Conservation (phyloP, 179 eudicot species). For the Corrigiola litoralis region DNA sequence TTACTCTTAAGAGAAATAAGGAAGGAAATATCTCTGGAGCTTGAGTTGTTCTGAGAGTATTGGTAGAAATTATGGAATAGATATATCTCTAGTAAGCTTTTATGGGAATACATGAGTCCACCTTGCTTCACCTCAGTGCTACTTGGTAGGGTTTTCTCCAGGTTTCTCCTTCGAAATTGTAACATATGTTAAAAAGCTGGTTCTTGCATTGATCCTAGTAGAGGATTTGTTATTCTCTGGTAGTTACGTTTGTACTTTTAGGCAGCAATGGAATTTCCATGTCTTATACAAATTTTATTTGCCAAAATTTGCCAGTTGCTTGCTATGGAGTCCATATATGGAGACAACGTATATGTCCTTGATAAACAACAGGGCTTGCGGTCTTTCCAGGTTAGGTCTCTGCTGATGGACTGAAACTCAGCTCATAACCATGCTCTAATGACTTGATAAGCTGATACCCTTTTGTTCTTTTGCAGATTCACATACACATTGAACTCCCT, state of each 20-base stretch:
- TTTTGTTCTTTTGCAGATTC: conserved; percentile 45
- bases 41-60: no score
- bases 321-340: conserved; percentile 87
- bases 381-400: conserved; percentile 65
- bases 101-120: no score
- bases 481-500: conserved; percentile 58
- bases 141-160: no score
- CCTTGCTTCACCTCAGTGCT: no score
- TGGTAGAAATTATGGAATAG: no score
- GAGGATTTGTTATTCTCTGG: no score
- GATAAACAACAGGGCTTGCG: conserved; percentile 57
- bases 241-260: background rate
- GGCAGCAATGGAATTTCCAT: background rate
- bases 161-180: no score
- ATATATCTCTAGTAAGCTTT: no score
- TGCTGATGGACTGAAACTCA: conserved; percentile 3
- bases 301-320: conserved; percentile 44
- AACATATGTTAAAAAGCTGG: no score
- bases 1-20: no score
- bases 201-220: no score
- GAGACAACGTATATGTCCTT: conserved; percentile 55
- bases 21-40: no score
- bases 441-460: conserved; percentile 2
- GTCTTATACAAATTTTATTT: background rate
- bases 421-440: background rate